Base-by-base conservation (phyloP, 73 alveolate species). In the Urostyla sp. region DNA sequence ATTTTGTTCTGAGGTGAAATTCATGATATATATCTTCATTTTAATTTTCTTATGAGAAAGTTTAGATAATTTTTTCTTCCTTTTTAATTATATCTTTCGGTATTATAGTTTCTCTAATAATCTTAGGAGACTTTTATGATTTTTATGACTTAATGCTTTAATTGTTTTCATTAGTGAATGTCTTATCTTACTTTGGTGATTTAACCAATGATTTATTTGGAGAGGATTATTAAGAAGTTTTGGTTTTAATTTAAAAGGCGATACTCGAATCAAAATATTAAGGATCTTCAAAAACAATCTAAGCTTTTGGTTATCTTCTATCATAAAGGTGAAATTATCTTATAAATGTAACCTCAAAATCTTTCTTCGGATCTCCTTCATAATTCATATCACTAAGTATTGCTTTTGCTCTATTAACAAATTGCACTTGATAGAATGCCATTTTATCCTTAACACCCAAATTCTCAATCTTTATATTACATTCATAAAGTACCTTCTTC, bases 351-450 rank as follows among this genome's bases (percentile, higher is more conserved):
- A 7, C 18, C 11, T 27, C 31, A 4, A 59, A 34, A 34, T 59
- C 77, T 6, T 30, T 34, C 31, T 59, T 7, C 4, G 77, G 77
- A 21, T 59, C 34, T 30, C 77, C 77, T 5, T 36, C 36, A 21
- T 23, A 59, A 23, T 59, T 34, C 4, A 59, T 27, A 6, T 34
- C 3, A 10, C 57, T n/a, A 7, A 59, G 44, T 31, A 37, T 59
- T 27, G 23, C 36, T 31, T 59, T 59, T 6, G 36, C 77, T 37
- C 59, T 24, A 32, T 35, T 31, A 55, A 37, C n/a, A 3, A 59
- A 20, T 35, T 59, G 57, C 5, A 37, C n/a, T 8, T 55, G 24
- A 20, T 40, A 27, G 4, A 55, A 40, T 21, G 4, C 20, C 28
- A 27, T 7, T 3, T 3, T 4, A 13, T 55, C 16, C 31, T 55